Evolutionary conservation across 1,139 yeast genomes (phyloP), one percentile per base, ranked within the genome.

Genomic region (Yamadazyma atmosphaerica): DNA sequence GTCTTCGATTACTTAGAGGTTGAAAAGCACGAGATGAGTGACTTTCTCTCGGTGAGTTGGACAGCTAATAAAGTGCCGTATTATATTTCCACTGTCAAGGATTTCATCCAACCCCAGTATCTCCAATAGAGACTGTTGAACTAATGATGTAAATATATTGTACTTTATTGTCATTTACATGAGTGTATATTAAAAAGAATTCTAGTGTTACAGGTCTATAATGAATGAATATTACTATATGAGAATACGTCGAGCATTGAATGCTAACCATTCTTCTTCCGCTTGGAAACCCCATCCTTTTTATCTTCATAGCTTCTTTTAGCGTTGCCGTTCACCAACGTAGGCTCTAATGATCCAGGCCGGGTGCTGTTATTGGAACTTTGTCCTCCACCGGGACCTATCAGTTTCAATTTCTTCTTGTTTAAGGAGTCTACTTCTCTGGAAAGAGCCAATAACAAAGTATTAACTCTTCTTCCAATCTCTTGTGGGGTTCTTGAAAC

Each of bases 401-500:
- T 33, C 24, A 37, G 32, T 26, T 47, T 66, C 44, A 74, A 63
- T 44, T 56, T 59, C 49, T 68, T 73, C 42, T 64, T 59, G 6
- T 69, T 41, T 4, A 33, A 34, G 5, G 74, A 30, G 67, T 87
- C 96, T 45, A 74, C 72, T 52, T 92, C 98, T 52, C 90, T 77
- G 0, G 88, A 79, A 18, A 92, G 74, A 4, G 95, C 86, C 25
- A 88, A 68, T 35, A 92, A 62, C 40, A 92, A 66, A 0, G 98
- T 89, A 37, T 79, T 81, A 32, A 89, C 80, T 51, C 98, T 77
- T 58, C 97, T 77, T 7, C 88, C 81, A 33, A 92, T 56, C 54
- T 92, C 98, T 45, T 81, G 84, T 0, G 95, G 80, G 0, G 95
- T 83, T 50, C 98, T 74, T 0, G 96, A 86, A 45, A 78, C 71